Base-by-base conservation (phyloP, 495 filamentous ascomycete species). In the Hypoxylon rickii region DNA sequence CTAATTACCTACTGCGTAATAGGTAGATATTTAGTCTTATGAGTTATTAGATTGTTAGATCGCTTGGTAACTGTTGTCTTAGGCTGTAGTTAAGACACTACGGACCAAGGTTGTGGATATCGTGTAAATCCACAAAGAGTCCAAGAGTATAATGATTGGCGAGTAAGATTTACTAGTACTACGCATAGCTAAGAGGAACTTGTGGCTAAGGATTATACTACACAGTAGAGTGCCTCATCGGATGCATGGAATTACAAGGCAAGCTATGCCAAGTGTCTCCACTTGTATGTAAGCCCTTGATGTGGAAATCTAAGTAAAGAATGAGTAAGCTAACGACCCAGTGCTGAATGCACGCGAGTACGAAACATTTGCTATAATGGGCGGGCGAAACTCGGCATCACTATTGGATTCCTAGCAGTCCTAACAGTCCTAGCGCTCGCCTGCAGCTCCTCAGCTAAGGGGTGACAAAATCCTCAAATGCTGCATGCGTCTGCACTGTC, bases 351-450 rank as follows among this genome's bases (percentile, higher is more conserved):
- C 31, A 36, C 22, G 24, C 15, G n/a, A 44, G 24, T 32, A 21
- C 16, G 38, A 10, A 29, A 19, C 26, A 41, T 17, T 24, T 6
- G 34, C 12, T 33, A 52, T 34, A 55, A 20, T 53, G 20, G 38
- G 21, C 59, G 59, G 59, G 44, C 41, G 31, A 53, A 62, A 57
- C 48, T 62, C 59, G 59, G 59, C 24, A 50, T 62, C 43, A 20
- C 38, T 47, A 48, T 10, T n/a, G n/a, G n/a, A n/a, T n/a, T n/a
- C n/a, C n/a, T n/a, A n/a, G n/a, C n/a, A n/a, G n/a, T n/a, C n/a
- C n/a, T n/a, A n/a, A n/a, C n/a, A n/a, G n/a, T 21, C 42, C 19
- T 22, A 31, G 22, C 22, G 40, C 13, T 32, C n/a, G n/a, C 38
- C 13, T 15, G 37, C 24, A n/a, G 3, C 13, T n/a, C 32, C 13